Evolutionary conservation across 345 rosid species (phyloP).

Genomic region (Brassica rapa): DNA sequence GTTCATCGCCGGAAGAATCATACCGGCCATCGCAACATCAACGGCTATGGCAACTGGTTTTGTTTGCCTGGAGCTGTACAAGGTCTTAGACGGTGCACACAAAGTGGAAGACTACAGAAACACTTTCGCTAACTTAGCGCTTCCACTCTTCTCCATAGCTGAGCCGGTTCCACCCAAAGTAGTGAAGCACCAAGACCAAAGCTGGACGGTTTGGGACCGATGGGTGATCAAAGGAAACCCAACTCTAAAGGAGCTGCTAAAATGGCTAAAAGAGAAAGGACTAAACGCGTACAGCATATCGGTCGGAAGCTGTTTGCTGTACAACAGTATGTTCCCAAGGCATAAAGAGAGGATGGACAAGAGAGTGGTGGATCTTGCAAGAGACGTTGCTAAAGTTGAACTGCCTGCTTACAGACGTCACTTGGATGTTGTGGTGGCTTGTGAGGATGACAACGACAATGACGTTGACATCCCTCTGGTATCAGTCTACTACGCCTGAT

Average conservation of each 20-base stretch:
- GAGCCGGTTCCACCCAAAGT: slow-evolving; percentile 97
- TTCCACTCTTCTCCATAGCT: slow-evolving; percentile 92
- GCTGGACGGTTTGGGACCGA: slow-evolving; percentile 66
- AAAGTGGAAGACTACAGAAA: slow-evolving; percentile 89
- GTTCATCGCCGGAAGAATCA: slow-evolving; percentile 98
- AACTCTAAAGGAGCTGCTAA: background rate
- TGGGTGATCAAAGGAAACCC: slow-evolving; percentile 41
- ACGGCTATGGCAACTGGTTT: slow-evolving; percentile 99
- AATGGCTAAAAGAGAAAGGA: background rate
- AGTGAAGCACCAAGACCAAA: slow-evolving; percentile 76
- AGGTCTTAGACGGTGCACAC: slow-evolving; percentile 78
- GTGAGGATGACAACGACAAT: background rate
- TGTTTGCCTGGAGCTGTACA: slow-evolving; percentile 94
- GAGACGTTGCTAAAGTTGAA: background rate
- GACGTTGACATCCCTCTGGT: background rate
- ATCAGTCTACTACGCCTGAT: background rate
- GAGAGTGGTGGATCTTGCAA: background rate
- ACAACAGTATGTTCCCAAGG: slow-evolving; percentile 81
- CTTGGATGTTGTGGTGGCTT: slow-evolving; percentile 1
- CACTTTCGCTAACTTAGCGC: slow-evolving; percentile 93
- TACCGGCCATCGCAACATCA: slow-evolving; percentile 97
- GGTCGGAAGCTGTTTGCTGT: slow-evolving; percentile 54
- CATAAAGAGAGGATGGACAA: background rate
- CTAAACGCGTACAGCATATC: background rate
- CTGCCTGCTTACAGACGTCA: background rate